These are phyloP conservation scores for carrot (Daucus carota) DNA, from an alignment of 129 eudicot species.

Conservation along the genomic window DNA sequence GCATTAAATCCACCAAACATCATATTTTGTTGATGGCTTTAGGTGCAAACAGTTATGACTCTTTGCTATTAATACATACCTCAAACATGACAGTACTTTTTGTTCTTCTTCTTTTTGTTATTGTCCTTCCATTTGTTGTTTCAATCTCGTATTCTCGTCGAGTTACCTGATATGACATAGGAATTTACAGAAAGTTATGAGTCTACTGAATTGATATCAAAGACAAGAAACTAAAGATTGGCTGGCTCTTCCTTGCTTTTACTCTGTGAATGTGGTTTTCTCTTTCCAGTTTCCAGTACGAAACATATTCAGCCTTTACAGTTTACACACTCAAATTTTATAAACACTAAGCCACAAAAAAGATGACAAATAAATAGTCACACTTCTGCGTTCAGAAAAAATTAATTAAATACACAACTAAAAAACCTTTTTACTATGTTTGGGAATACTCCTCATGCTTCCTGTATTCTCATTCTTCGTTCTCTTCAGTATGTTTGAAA, in stretches of 20 bases:
- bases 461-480: constrained; percentile 51
- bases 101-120: constrained; percentile 78
- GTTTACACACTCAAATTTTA: not conserved
- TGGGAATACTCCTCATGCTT: constrained; percentile 49
- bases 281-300: not conserved
- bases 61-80: constrained; percentile 32
- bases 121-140: constrained; percentile 69
- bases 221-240: constrained; percentile 4
- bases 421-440: constrained; percentile 66
- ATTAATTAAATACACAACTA: not conserved
- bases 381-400: not conserved
- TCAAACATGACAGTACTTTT: constrained; percentile 96
- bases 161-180: constrained; percentile 48
- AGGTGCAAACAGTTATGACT: not conserved
- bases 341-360: not conserved
- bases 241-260: not conserved
- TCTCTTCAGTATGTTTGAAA: constrained; percentile 53
- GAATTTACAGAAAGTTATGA: not conserved
- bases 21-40: not conserved
- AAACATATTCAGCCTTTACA: too few species aligned
- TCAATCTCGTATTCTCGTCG: constrained; percentile 91
- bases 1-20: constrained; percentile 20
- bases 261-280: not conserved
- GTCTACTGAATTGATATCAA: not conserved
- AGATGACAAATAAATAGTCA: not conserved